Base-by-base conservation (phyloP, 441 rosid species). In the Arabidopsis lyrata region DNA sequence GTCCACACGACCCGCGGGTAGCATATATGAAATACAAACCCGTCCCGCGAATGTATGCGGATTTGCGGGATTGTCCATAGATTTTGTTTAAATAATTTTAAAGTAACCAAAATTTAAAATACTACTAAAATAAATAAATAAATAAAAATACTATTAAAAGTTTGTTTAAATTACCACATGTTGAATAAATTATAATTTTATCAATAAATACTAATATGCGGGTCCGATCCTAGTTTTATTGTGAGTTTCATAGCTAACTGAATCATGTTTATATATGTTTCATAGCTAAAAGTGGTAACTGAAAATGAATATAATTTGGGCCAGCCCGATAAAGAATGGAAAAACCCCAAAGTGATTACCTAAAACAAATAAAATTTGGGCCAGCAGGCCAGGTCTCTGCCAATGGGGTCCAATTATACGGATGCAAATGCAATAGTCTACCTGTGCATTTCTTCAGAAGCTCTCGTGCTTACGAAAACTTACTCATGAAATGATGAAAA, bases 401-500 rank as follows among this genome's bases (percentile, higher is more conserved):
- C 4, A 38, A 22, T 9, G 53, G n/a, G 72, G 72, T 42, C 72
- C 62, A 45, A 45, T 45, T 10, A 11, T 11, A 3, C 3, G 3
- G 13, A 38, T 38, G 11, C 49, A 1, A n/a, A 45, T n/a, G 4
- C n/a, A n/a, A 44, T 3, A 29, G 31, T 29, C 31, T 29, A 29
- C 5, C 1, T 42, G 47, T 12, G 55, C 31, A 50, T 18, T 20
- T 0, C 24, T 18, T 22, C 27, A 39, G 11, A 50, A 50, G 22
- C n/a, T 61, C 3, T 14, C 39, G 20, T 70, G 66, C 59, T 59
- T 59, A 35, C 5, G 11, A 59, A 48, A 29, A 15, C 12, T 5
- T 13, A 39, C 42, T 27, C 61, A 1, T 61, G 31, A 50, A 48
- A 61, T 50, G 61, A 50, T 27, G 59, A 15, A 70, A n/a, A 61